phyloP scores from a whole-genome alignment of 805 yeast genomes.

The Saturnispora galanensis region DNA sequence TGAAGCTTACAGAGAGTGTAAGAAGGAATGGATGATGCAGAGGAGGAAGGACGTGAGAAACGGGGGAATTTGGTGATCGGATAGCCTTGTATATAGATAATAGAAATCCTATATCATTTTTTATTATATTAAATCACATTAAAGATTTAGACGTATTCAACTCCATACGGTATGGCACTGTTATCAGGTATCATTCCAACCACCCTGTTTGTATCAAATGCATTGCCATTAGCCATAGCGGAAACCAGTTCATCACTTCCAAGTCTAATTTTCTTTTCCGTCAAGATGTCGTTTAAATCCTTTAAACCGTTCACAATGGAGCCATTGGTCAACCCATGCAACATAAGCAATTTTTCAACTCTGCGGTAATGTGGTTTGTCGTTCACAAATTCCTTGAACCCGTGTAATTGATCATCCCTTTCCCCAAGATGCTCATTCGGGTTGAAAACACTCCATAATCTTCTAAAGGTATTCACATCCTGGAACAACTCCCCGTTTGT shows the following conservation, averaged over 20 bases:
- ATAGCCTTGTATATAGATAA: neutral
- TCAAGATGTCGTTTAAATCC: neutral
- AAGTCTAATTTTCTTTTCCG: neutral
- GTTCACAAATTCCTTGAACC: slow-evolving; percentile 1
- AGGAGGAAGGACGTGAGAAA: slow-evolving; percentile 20
- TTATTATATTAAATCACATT: neutral
- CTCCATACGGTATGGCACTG: neutral
- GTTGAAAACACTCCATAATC: slow-evolving; percentile 17
- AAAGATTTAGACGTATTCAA: neutral
- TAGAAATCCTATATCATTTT: neutral
- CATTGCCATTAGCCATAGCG: neutral
- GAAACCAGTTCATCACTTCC: neutral
- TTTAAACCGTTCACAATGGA: slow-evolving; percentile 10
- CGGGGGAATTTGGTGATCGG: slow-evolving; percentile 25
- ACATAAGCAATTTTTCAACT: slow-evolving; percentile 19
- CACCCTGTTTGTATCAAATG: neutral
- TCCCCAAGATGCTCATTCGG: neutral
- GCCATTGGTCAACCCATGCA: slow-evolving; percentile 22
- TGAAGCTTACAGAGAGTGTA: slow-evolving; percentile 89
- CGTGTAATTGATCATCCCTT: slow-evolving; percentile 1
- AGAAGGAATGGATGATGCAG: slow-evolving; percentile 54
- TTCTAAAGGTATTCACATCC: slow-evolving; percentile 21
- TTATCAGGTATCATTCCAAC: neutral
- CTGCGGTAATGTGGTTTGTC: slow-evolving; percentile 6
- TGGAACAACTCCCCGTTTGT: slow-evolving; percentile 26